Evolutionary conservation across 108 stramenopile species (phyloP).

Genomic region (Cylindrotheca fusiformis): DNA sequence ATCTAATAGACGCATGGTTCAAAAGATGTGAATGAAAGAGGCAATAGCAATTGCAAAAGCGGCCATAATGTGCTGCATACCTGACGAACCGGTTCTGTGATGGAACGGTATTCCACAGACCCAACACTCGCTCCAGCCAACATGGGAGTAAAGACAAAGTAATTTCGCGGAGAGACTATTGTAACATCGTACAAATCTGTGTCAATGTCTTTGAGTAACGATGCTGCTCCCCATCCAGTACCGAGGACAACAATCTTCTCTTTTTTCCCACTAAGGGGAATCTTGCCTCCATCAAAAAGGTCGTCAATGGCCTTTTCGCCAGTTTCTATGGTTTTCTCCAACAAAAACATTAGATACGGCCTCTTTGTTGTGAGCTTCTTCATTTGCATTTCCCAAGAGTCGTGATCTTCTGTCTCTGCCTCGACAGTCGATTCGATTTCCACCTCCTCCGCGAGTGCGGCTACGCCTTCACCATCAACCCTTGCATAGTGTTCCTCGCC

Average conservation of each 20-base stretch:
- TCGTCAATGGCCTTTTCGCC: constrained; percentile 46
- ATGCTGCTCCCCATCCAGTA: constrained; percentile 91
- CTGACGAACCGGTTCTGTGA: constrained; percentile 91
- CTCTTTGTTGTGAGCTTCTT: constrained; percentile 60
- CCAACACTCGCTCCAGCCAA: constrained; percentile 93
- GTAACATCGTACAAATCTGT: constrained; percentile 83
- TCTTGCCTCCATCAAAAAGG: neutral
- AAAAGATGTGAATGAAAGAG: neutral
- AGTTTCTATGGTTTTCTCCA: constrained; percentile 76
- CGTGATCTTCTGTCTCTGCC: neutral
- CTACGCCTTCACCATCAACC: constrained; percentile 29
- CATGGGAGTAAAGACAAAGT: constrained; percentile 97
- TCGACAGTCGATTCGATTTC: constrained; percentile 1
- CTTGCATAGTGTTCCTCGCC: constrained; percentile 45
- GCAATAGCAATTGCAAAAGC: constrained; percentile 2
- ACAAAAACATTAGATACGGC: constrained; percentile 79
- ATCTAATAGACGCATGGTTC: constrained; percentile 26
- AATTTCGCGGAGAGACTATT: constrained; percentile 89
- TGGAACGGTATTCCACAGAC: constrained; percentile 90
- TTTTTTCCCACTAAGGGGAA: constrained; percentile 24
- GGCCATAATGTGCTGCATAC: constrained; percentile 20
- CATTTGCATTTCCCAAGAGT: constrained; percentile 28
- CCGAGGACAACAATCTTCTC: constrained; percentile 89
- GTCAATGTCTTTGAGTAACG: constrained; percentile 87
- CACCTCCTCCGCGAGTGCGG: neutral